Evolutionary conservation across 1,284 basidiomycete species (phyloP).

Genomic region (Phellinidium pouzarii): DNA sequence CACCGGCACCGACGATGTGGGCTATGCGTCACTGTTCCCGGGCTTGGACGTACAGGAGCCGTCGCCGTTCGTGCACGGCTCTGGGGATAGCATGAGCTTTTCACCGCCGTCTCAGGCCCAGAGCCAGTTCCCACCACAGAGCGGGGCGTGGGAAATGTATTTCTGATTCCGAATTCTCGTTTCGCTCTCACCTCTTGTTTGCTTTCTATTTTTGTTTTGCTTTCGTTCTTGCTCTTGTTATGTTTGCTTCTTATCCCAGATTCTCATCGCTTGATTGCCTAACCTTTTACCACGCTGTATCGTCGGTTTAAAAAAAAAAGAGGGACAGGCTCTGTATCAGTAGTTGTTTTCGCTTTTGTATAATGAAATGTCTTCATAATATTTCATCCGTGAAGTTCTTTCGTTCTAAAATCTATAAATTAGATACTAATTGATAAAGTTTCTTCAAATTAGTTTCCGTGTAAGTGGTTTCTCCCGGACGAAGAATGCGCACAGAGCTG

Average conservation of each 20-base stretch:
- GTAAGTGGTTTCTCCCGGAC: constrained; percentile 44
- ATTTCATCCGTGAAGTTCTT: not conserved
- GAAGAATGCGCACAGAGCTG: constrained; percentile 39
- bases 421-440: no score
- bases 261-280: not conserved
- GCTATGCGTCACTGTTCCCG: not conserved
- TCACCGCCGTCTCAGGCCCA: not conserved
- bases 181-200: not conserved
- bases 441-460: constrained; percentile 11
- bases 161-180: constrained; percentile 1
- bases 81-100: not conserved
- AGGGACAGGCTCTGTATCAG: not conserved
- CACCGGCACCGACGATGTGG: not conserved
- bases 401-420: not conserved
- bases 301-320: not conserved
- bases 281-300: not conserved
- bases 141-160: constrained; percentile 9
- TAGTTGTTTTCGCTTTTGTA: not conserved
- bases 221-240: no score
- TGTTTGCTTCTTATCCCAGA: not conserved
- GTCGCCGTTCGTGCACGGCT: constrained; percentile 3
- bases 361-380: not conserved
- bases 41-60: not conserved
- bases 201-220: no score
- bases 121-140: constrained; percentile 6